A percentile compares a stretch with the other conserved stretches of the same genome.
phyloP scores from a whole-genome alignment of 495 filamentous ascomycete genomes.

The Penicillium macrosclerotiorum region DNA sequence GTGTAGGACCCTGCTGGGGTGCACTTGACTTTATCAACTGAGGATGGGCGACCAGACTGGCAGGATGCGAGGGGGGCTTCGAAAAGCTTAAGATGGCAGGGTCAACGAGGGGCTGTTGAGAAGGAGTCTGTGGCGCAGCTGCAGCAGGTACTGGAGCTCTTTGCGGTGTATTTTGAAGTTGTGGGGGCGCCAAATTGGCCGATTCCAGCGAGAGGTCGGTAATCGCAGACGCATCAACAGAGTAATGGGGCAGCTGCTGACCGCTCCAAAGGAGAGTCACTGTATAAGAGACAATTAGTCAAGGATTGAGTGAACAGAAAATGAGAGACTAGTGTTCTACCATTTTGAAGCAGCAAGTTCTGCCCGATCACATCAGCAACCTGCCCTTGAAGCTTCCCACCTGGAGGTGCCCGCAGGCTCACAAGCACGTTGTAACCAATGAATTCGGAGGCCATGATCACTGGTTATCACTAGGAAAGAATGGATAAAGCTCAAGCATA shows the following conservation, averaged over 20 bases:
- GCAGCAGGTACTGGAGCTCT: conserved; percentile 1
- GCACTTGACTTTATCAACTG: neutral
- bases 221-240: conserved; percentile 55
- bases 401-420: conserved; percentile 65
- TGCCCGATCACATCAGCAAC: conserved; percentile 72
- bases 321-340: conserved; percentile 44
- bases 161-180: conserved; percentile 24
- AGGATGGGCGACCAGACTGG: conserved; percentile 10
- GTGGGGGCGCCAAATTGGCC: conserved; percentile 15
- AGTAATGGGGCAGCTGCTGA: conserved; percentile 45
- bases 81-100: conserved; percentile 54
- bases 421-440: conserved; percentile 78
- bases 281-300: conserved; percentile 17
- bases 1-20: conserved; percentile 15
- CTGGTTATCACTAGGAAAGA: neutral
- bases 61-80: conserved; percentile 23
- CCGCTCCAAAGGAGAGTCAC: conserved; percentile 51
- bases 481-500: neutral
- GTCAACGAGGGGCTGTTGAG: conserved; percentile 46
- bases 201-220: conserved; percentile 55
- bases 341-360: conserved; percentile 73
- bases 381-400: conserved; percentile 66
- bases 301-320: neutral
- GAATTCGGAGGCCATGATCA: conserved; percentile 64
- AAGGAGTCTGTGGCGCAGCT: conserved; percentile 8